Conservation (phyloP, 2,329 filamentous ascomycete genomes). For the Xylogone sp. region DNA sequence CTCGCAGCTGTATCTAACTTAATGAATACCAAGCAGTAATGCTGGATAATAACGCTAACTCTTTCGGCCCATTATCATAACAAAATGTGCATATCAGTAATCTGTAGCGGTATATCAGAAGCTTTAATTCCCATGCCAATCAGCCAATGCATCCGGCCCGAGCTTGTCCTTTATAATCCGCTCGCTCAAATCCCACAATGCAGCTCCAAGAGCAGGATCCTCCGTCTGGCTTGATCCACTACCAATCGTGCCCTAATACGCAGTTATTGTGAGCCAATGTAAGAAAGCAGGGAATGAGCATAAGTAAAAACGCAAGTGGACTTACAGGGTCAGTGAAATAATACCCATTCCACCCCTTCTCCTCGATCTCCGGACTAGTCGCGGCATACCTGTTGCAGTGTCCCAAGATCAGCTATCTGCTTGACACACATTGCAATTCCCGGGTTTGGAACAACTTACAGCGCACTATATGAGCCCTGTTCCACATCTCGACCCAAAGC, state of each 20-base stretch:
- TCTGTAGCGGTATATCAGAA: too few relatives aligned
- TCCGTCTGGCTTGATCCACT: slow-evolving; percentile 36
- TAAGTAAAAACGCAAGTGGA: background rate
- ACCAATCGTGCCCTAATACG: slow-evolving; percentile 26
- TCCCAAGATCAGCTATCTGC: too few relatives aligned
- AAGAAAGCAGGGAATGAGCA: too few relatives aligned
- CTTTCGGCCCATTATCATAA: too few relatives aligned
- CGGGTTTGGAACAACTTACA: slow-evolving; percentile 31
- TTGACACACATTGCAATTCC: too few relatives aligned
- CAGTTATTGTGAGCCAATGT: too few relatives aligned
- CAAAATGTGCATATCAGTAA: too few relatives aligned
- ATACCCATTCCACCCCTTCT: slow-evolving; percentile 38
- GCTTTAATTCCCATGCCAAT: too few relatives aligned
- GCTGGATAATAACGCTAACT: too few relatives aligned
- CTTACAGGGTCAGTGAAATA: slow-evolving; percentile 35
- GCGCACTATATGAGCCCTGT: slow-evolving; percentile 39
- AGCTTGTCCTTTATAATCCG: slow-evolving; percentile 36
- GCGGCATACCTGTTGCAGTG: slow-evolving; percentile 18
- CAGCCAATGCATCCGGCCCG: slow-evolving; percentile 32
- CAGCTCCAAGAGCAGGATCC: slow-evolving; percentile 32
- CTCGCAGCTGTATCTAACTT: too few relatives aligned
- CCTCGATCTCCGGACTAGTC: slow-evolving; percentile 36
- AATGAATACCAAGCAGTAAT: too few relatives aligned
- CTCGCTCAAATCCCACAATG: slow-evolving; percentile 37
- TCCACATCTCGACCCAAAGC: slow-evolving; percentile 32